These are phyloP conservation scores for Hymenoscyphus repandus DNA, from an alignment of 2,329 filamentous ascomycete species.

Conservation along the genomic window DNA sequence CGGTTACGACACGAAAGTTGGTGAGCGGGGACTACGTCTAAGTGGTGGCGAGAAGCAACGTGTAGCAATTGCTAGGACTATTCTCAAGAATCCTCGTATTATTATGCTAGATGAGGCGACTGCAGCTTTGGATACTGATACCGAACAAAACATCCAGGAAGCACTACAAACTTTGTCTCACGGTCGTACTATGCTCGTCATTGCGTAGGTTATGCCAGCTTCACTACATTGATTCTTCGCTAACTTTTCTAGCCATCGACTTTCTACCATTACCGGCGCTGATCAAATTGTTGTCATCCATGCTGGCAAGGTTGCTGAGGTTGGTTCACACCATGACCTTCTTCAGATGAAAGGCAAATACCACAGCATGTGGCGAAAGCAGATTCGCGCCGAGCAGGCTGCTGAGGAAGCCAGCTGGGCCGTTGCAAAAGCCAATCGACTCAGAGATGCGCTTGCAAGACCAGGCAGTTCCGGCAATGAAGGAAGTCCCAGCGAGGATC, in stretches of 20 bases:
- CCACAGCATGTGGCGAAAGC: constrained; percentile 80
- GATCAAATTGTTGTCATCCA: constrained; percentile 82
- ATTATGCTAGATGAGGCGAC: constrained; percentile 93
- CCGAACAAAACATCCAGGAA: constrained; percentile 87
- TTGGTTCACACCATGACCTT: constrained; percentile 73
- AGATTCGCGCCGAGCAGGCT: constrained; percentile 72
- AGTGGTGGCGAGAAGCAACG: constrained; percentile 92
- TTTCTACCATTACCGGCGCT: constrained; percentile 87
- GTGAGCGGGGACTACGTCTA: constrained; percentile 79
- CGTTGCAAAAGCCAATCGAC: constrained; percentile 28
- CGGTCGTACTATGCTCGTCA: constrained; percentile 89
- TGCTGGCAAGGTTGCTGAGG: constrained; percentile 70
- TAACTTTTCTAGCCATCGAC: constrained; percentile 64
- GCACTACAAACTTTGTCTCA: constrained; percentile 76
- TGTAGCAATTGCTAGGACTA: constrained; percentile 87
- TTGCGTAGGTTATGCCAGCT: constrained; percentile 59
- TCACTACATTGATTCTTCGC: constrained; percentile 67
- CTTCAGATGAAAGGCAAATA: constrained; percentile 68
- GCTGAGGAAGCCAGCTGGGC: constrained; percentile 47
- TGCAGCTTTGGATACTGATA: constrained; percentile 84
- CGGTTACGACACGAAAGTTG: constrained; percentile 82
- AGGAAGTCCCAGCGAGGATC: constrained; percentile 23
- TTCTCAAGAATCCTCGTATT: constrained; percentile 85
- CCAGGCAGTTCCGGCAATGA: constrained; percentile 27
- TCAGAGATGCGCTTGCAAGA: constrained; percentile 24